These are phyloP conservation scores for Tranzscheliella williamsii DNA, from an alignment of 1,284 basidiomycete species.

Conservation along the genomic window DNA sequence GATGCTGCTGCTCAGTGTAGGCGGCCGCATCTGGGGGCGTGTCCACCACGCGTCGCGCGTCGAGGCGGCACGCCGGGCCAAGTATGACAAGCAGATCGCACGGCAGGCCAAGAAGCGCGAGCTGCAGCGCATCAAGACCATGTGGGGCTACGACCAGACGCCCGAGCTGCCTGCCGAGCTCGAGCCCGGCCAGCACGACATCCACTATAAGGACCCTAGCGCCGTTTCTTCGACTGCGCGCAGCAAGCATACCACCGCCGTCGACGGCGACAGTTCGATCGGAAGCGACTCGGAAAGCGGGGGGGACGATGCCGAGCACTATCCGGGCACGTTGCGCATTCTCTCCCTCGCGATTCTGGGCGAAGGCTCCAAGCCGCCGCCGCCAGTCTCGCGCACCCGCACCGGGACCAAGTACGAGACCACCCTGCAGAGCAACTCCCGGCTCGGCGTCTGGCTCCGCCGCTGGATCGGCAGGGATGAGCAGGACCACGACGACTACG, in stretches of 20 bases:
- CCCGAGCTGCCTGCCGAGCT: slow-evolving; percentile 17
- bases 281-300: slow-evolving; percentile 13
- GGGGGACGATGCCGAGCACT: slow-evolving; percentile 9
- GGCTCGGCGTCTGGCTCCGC: slow-evolving; percentile 19
- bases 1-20: slow-evolving; percentile 40
- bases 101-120: slow-evolving; percentile 18
- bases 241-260: background rate
- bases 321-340: slow-evolving; percentile 25
- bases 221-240: background rate
- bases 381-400: slow-evolving; percentile 12
- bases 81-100: slow-evolving; percentile 5
- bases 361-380: slow-evolving; percentile 8
- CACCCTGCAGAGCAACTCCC: slow-evolving; percentile 18
- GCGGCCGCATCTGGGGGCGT: slow-evolving; percentile 46
- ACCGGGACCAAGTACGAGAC: slow-evolving; percentile 22
- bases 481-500: background rate
- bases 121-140: slow-evolving; percentile 29
- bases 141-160: slow-evolving; percentile 25
- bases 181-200: slow-evolving; percentile 10
- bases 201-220: slow-evolving; percentile 14
- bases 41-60: slow-evolving; percentile 31
- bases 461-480: slow-evolving; percentile 17
- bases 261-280: slow-evolving; percentile 8
- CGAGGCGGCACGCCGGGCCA: slow-evolving; percentile 10
- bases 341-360: slow-evolving; percentile 15